phyloP scores from a whole-genome alignment of 2,329 filamentous ascomycete genomes.

The Neocucurbitaria cava region DNA sequence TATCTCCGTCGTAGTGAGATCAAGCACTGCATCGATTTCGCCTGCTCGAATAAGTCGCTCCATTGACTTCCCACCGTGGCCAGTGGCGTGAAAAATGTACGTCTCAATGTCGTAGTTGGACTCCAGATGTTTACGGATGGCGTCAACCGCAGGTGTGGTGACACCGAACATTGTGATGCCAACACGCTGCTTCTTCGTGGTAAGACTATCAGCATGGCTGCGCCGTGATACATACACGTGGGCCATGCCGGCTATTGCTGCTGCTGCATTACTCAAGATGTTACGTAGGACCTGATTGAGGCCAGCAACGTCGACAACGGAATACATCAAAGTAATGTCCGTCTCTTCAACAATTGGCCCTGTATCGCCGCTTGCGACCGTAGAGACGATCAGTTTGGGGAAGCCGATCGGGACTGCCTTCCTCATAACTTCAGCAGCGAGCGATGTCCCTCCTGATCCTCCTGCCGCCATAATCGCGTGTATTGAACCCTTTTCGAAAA shows the following conservation, averaged over 20 bases:
- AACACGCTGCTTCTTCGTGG: constrained; percentile 56
- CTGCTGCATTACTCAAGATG: constrained; percentile 69
- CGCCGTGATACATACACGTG: constrained; percentile 47
- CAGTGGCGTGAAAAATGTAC: constrained; percentile 74
- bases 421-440: constrained; percentile 68
- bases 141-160: constrained; percentile 70
- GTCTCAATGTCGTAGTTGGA: constrained; percentile 57
- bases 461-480: constrained; percentile 67
- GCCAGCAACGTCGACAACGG: constrained; percentile 74
- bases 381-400: constrained; percentile 74
- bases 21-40: constrained; percentile 69
- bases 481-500: constrained; percentile 52
- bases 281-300: constrained; percentile 65
- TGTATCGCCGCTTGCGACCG: constrained; percentile 72
- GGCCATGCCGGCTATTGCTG: constrained; percentile 67
- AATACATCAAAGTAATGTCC: constrained; percentile 74
- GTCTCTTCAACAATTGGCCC: constrained; percentile 70
- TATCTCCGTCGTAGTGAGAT: constrained; percentile 74
- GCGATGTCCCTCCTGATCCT: constrained; percentile 68
- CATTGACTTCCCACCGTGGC: constrained; percentile 72
- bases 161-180: constrained; percentile 79
- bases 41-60: constrained; percentile 66
- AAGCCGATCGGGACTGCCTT: constrained; percentile 68
- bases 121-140: constrained; percentile 58
- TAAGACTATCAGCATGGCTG: background rate